These are phyloP conservation scores for Hordeum vulgare DNA, from an alignment of 176 grass and related monocot species.

Conservation along the genomic window MorexV3_pseudomolecules_assembly NC_058523.1:555456163-555456662, in stretches of 20 bases:
- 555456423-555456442: not conserved
- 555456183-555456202: constrained; percentile 18
- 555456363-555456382: not conserved
- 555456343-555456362: not conserved
- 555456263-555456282: not conserved
- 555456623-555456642: not conserved
- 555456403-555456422: not conserved
- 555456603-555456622: not conserved
- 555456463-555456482: not conserved
- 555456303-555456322: too few relatives aligned
- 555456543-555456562: not conserved
- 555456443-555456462: not conserved
- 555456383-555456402: not conserved
- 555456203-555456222: not conserved
- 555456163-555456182: constrained; percentile 32
- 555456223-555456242: not conserved
- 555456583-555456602: not conserved
- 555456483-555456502: not conserved
- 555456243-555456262: not conserved
- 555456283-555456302: not conserved
- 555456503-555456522: not conserved
- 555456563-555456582: not conserved
- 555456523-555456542: not conserved
- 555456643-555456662: too few relatives aligned
- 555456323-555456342: not conserved